Base-by-base conservation (phyloP, 371 early-diverging fungal species). In the Chytridium lagenaria region DNA sequence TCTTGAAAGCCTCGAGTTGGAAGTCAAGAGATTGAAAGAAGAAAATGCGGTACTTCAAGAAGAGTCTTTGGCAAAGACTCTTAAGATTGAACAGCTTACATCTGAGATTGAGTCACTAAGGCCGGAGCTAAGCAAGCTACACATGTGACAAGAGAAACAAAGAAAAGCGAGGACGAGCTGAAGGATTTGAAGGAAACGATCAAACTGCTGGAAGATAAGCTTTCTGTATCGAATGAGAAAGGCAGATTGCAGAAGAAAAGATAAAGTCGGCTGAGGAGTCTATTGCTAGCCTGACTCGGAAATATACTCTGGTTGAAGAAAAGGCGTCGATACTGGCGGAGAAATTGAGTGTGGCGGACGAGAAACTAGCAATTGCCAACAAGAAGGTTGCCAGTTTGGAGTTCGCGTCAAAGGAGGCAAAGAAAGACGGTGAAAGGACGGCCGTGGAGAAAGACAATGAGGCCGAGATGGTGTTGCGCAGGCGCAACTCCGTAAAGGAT, bases 1-100 rank as follows among this genome's bases (percentile, higher is more conserved):
- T 44, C 38, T 75, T 15, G 71, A 37, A 28, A 69, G 67, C 30
- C 68, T 75, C 2, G 76, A 75, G 61, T 23, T 67, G 5, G 76
- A 75, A 44, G 16, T 75, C 19, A 15, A 30, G 12, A 2, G 37
- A 22, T 34, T 67, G 23, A 49, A 75, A 40, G 49, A 57, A 15
- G 40, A 55, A 39, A 70, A 63, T 26, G 38, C 19, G 1, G 10
- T 57, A 7, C 50, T 70, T 23, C 63, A 26, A 10, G 55, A 44
- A 19, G 44, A 44, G 19, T 44, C 44, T 44, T 44, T 44, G 19
- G 7, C 44, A 19, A 44, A 44, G 44, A 44, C 12, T 19, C 12
- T 44, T 44, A 7, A 12, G 7, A 44, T 44, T 19, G 44, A 44
- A 12, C 7, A 19, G 12, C 44, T 44, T 19, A 44, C 7, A 19